A percentile compares a stretch with the other conserved stretches of the same genome.
Evolutionary conservation across 2,329 filamentous ascomycete species (phyloP).

Genomic region (Tolypocladium cylindrosporum): DNA sequence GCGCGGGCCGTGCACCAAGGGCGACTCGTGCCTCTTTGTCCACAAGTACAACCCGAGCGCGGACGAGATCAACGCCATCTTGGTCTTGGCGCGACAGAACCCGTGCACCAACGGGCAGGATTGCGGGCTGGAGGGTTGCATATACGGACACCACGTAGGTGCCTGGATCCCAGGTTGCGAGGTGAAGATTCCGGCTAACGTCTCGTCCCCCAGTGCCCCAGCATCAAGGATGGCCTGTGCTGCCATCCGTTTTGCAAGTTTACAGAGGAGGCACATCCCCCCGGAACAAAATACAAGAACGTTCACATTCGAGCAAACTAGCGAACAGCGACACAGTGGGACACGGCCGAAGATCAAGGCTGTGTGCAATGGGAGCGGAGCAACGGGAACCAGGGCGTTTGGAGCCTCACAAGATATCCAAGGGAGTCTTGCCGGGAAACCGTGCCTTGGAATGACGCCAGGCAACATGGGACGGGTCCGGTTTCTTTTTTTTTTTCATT

Average conservation of each 20-base stretch:
- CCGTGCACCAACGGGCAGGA: conserved; percentile 48
- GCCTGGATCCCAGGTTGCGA: background rate
- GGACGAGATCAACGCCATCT: conserved; percentile 47
- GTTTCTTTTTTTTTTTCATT: background rate
- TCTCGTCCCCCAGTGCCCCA: conserved; percentile 35
- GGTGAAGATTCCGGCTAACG: background rate
- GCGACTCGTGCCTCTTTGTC: conserved; percentile 44
- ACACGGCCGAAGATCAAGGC: background rate
- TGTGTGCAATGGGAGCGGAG: background rate
- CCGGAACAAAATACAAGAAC: conserved; percentile 41
- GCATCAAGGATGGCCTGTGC: conserved; percentile 39
- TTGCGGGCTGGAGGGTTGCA: conserved; percentile 48
- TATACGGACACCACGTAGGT: conserved; percentile 54
- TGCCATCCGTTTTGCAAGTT: conserved; percentile 48
- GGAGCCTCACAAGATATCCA: background rate
- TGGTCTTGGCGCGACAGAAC: conserved; percentile 44
- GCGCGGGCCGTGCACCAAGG: conserved; percentile 45
- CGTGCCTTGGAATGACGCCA: background rate
- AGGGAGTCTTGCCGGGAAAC: too few species aligned
- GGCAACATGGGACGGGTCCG: background rate
- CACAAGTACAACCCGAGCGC: conserved; percentile 42
- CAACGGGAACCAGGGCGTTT: background rate
- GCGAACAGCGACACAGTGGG: background rate
- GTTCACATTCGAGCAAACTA: conserved; percentile 22
- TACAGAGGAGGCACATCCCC: conserved; percentile 40